Percentiles rank a stretch among this genome's conserved stretches.
These are phyloP conservation scores for Psidium guajava DNA, from an alignment of 345 rosid species.

Conservation along the genomic window DNA sequence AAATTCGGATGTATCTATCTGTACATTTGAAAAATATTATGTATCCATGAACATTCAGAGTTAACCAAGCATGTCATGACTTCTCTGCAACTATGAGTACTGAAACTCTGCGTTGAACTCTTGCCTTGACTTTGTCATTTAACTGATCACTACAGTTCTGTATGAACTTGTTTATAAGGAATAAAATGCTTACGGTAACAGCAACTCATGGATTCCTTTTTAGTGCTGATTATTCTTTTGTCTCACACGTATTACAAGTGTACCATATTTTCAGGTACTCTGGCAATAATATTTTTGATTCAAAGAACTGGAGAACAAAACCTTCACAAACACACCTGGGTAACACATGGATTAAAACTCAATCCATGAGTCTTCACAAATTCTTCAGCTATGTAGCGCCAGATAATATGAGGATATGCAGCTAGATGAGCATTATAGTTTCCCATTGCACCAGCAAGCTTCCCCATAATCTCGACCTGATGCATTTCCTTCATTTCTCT, in stretches of 20 bases:
- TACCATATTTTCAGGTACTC: not conserved
- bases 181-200: not conserved
- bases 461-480: slow-evolving; percentile 71
- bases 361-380: slow-evolving; percentile 83
- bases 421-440: slow-evolving; percentile 88
- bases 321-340: slow-evolving; percentile 43
- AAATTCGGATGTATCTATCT: not conserved
- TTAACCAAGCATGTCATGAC: not conserved
- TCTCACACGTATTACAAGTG: not conserved
- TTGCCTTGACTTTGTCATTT: not conserved
- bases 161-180: not conserved
- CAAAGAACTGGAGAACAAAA: not conserved
- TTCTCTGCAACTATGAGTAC: not conserved
- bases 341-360: slow-evolving; percentile 78
- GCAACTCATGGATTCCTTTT: not conserved
- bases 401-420: slow-evolving; percentile 63
- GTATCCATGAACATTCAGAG: not conserved
- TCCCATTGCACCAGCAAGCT: slow-evolving; percentile 97
- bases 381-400: slow-evolving; percentile 72
- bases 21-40: not conserved
- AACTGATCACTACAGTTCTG: not conserved
- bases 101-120: not conserved
- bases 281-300: not conserved
- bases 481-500: slow-evolving; percentile 64
- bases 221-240: not conserved